Conservation (phyloP, 306 rosid species). For the apple (Malus domestica) region DNA sequence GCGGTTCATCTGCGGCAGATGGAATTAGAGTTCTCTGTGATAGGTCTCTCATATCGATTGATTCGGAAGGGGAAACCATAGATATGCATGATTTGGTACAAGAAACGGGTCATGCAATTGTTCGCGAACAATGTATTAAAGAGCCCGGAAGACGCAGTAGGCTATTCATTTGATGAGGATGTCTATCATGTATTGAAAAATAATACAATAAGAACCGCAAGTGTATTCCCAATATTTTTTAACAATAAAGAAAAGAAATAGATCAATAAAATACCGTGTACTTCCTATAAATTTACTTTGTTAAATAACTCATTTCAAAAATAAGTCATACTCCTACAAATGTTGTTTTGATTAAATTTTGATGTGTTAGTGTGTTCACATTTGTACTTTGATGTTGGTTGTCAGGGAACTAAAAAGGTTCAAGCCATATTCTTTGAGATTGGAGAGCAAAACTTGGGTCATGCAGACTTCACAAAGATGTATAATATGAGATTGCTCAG, state of each 20-base stretch:
- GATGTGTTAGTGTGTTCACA: no score
- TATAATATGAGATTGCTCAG: no score
- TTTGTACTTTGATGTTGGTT: neutral
- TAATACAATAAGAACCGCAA: neutral
- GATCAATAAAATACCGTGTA: neutral
- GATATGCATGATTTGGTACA: conserved; percentile 34
- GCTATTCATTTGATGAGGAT: neutral
- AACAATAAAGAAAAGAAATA: no score
- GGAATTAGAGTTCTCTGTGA: conserved; percentile 28
- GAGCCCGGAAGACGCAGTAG: neutral
- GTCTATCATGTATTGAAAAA: conserved; percentile 8
- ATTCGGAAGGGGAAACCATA: neutral
- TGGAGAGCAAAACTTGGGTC: neutral
- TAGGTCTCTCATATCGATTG: conserved; percentile 23
- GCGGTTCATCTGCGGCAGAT: conserved; percentile 3
- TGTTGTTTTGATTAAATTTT: neutral
- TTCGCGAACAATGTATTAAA: neutral
- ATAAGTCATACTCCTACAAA: no score
- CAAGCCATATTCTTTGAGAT: neutral
- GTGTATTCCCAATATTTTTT: no score
- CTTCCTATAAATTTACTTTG: neutral
- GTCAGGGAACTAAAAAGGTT: neutral
- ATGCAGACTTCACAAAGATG: neutral
- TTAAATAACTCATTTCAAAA: no score
- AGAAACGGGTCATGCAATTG: conserved; percentile 24